phyloP scores from a whole-genome alignment of 1,139 yeast genomes.

The Arxiozyma bovina region DNA sequence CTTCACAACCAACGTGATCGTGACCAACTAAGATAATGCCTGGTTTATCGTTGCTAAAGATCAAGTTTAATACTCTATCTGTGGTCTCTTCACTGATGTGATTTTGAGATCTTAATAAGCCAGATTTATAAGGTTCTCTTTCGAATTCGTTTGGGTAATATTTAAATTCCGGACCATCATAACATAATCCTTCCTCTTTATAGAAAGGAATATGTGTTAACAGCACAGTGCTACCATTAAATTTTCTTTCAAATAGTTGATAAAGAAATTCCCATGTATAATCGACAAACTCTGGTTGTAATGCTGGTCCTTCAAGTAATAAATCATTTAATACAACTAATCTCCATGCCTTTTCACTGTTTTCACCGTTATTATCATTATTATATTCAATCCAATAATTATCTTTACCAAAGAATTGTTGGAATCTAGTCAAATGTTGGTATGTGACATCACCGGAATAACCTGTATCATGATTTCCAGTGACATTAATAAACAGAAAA shows the following conservation, averaged over 20 bases:
- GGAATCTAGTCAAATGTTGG: constrained; percentile 80
- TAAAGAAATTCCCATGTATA: constrained; percentile 69
- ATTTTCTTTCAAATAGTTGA: constrained; percentile 43
- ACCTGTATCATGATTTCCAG: constrained; percentile 95
- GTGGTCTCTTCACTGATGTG: constrained; percentile 63
- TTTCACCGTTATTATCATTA: constrained; percentile 24
- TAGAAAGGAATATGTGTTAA: constrained; percentile 86
- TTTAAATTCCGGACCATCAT: constrained; percentile 69
- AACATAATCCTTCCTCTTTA: constrained; percentile 71
- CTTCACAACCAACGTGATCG: constrained; percentile 91
- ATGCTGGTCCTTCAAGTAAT: constrained; percentile 83
- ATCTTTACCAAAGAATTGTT: constrained; percentile 66
- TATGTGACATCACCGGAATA: constrained; percentile 91
- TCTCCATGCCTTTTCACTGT: constrained; percentile 65
- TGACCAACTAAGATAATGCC: constrained; percentile 90
- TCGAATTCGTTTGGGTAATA: constrained; percentile 49
- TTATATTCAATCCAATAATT: constrained; percentile 72
- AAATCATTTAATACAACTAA: constrained; percentile 77
- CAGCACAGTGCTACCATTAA: constrained; percentile 70
- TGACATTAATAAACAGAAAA: constrained; percentile 57
- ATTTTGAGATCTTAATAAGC: constrained; percentile 75
- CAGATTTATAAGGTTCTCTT: constrained; percentile 58
- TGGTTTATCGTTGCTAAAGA: constrained; percentile 55
- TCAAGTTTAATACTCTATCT: constrained; percentile 54
- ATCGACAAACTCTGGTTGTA: constrained; percentile 58